Conservation (phyloP, 164 flowering plant genomes). For the Saururus chinensis region DNA sequence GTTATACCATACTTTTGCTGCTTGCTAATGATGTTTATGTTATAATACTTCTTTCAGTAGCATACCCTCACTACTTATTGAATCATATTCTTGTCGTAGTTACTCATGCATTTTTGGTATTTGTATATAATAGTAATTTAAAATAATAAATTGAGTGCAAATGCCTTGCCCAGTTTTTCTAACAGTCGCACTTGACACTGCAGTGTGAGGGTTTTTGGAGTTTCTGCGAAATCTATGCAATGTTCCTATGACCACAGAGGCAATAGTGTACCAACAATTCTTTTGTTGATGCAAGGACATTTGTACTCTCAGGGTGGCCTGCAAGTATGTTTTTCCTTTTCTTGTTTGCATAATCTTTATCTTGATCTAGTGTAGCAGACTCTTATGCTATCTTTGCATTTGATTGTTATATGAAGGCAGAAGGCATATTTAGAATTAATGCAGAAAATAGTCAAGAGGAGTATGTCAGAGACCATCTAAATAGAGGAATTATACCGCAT, state of each 20-base stretch:
- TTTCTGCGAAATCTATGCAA: slow-evolving; percentile 93
- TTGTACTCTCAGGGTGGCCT: slow-evolving; percentile 77
- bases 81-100: not conserved
- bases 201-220: slow-evolving; percentile 91
- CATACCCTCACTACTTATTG: no score
- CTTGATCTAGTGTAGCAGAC: not conserved
- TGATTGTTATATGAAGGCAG: slow-evolving; percentile 18
- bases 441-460: slow-evolving; percentile 28
- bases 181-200: not conserved
- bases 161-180: not conserved
- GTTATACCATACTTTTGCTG: no score
- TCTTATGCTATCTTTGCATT: not conserved
- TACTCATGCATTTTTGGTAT: not conserved
- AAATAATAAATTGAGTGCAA: not conserved
- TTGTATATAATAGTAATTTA: not conserved
- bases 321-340: slow-evolving; percentile 33
- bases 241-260: slow-evolving; percentile 76
- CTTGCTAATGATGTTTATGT: no score
- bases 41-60: no score
- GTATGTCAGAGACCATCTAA: slow-evolving; percentile 24
- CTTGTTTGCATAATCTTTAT: not conserved
- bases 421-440: slow-evolving; percentile 31
- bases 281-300: slow-evolving; percentile 78
- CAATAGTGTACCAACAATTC: slow-evolving; percentile 91
- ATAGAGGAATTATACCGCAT: slow-evolving; percentile 19